Percentiles rank a stretch among this genome's conserved stretches.
These are phyloP conservation scores for Climacium dendroides DNA, from an alignment of 225 moss, liverwort and hornwort species.

Conservation along the genomic window DNA sequence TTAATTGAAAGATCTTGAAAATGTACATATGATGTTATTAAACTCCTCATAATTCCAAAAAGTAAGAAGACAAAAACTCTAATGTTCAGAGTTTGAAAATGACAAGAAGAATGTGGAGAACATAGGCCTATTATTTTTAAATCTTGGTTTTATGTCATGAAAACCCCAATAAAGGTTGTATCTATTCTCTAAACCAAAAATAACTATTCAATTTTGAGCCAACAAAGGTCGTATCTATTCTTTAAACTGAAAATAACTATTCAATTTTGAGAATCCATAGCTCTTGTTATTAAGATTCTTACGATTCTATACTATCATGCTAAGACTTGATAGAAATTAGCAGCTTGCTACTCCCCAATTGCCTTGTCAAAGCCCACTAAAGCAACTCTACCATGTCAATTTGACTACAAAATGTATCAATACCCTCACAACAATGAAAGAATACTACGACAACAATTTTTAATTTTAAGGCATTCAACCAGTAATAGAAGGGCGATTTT, in stretches of 20 bases:
- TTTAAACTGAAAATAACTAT: not conserved
- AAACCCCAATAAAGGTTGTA: rapidly evolving
- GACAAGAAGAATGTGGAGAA: not conserved
- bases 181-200: not conserved
- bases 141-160: not conserved
- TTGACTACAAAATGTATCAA: not conserved
- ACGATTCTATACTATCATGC: not conserved
- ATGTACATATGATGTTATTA: not conserved
- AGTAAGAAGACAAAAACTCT: not conserved
- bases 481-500: not conserved
- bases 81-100: not conserved
- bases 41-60: not conserved
- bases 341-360: not conserved
- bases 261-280: rapidly evolving
- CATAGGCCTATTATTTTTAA: not conserved
- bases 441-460: rapidly evolving
- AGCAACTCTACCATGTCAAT: not conserved
- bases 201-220: not conserved
- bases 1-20: not conserved
- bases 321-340: not conserved
- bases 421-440: too few relatives aligned
- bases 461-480: not conserved
- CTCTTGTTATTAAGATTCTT: rapidly evolving
- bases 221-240: rapidly evolving
- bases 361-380: rapidly evolving